Evolutionary conservation across 495 filamentous ascomycete species (phyloP), one percentile per base, ranked within the genome.

Genomic region (Trichoderma reesei): DNA sequence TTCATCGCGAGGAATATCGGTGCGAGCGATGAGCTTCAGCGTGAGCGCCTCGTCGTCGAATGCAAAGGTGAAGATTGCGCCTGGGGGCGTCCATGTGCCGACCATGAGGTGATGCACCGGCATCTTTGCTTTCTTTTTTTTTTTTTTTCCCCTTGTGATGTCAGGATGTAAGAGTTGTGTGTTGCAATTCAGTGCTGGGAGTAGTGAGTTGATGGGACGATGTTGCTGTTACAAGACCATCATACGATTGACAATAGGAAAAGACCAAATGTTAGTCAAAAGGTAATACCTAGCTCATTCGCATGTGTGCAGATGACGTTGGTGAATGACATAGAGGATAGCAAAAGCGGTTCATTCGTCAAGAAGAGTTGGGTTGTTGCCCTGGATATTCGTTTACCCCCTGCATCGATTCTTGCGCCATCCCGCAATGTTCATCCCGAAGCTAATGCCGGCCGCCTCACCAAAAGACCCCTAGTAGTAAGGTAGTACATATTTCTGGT

Each of bases 51-150:
- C 88, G 71, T 90, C 89, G 76, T 94, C 88, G 69, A 94, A 94
- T 61, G 83, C 81, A 34, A 94, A 84, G 3, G 89, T 92, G 76
- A 90, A 91, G 73, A 94, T 91, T 71, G 88, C 88, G 62, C 89
- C 90, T 69, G 89, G 90, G 34, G 85, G 87, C 68, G 88, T 90
- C 90, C 90, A 92, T 56, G 88, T 91, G 64, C 89, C 89, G 68
- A 90, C 81, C 88, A 92, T 91, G 72, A 92, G 78, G 78, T 91
- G 88, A 72, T 92, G 89, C 71, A 87, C 78, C 80, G 89, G 88
- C 74, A 78, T 84, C 33, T 65, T 76, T 62, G 37, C 66, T 72
- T 68, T 67, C 67, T 68, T 68, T 70, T 67, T 63, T 61, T 64
- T 59, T 36, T n/a, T 37, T 34, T 33, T 26, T 51, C 1, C 54